Percentiles rank a stretch among this genome's conserved stretches.
phyloP scores from a whole-genome alignment of 2,329 filamentous ascomycete genomes.

The Pseudogymnoascus sp. region DNA sequence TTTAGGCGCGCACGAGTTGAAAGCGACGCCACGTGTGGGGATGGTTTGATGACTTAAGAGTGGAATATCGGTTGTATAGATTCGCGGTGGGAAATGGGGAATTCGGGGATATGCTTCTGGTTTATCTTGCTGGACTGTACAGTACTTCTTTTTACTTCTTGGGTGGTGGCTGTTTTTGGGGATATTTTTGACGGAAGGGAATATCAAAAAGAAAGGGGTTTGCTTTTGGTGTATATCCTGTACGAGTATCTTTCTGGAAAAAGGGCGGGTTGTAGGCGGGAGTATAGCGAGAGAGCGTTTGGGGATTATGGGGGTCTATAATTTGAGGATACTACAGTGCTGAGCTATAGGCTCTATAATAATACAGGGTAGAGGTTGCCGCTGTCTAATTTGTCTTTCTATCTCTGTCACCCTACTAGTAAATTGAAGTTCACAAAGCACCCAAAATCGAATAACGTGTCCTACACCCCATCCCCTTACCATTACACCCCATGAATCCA shows the following conservation, averaged over 20 bases:
- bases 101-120: background rate
- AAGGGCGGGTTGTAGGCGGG: background rate
- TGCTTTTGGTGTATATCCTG: background rate
- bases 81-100: background rate
- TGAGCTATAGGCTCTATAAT: background rate
- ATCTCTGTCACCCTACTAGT: background rate
- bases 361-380: background rate
- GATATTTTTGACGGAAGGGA: background rate
- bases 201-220: background rate
- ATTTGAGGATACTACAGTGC: background rate
- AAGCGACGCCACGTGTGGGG: background rate
- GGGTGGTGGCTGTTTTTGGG: background rate
- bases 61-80: background rate
- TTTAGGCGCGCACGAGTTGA: background rate
- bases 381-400: background rate
- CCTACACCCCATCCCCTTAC: too few relatives aligned
- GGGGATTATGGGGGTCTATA: background rate
- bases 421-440: background rate
- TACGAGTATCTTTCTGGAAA: conserved; percentile 4
- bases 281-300: background rate
- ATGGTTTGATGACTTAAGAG: background rate
- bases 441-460: background rate
- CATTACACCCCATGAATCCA: background rate
- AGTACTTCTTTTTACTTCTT: background rate
- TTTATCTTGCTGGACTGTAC: background rate